These are phyloP conservation scores for Emmonsia crescens DNA, from an alignment of 2,329 filamentous ascomycete species.

Conservation along the genomic window DNA sequence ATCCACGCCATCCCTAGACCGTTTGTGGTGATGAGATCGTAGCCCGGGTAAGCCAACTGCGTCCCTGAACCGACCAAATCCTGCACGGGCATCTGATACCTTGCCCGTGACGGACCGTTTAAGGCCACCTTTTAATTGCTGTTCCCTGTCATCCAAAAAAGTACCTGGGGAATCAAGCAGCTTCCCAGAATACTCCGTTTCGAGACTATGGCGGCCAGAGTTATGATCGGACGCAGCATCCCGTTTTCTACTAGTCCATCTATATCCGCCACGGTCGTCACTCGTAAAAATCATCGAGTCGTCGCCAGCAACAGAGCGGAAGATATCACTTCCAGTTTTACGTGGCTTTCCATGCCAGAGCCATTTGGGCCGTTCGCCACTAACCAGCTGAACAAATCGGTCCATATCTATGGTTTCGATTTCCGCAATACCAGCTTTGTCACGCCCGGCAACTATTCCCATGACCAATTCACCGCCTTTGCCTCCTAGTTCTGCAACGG, in stretches of 20 bases:
- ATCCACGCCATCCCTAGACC: slow-evolving; percentile 26
- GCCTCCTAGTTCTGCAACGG: slow-evolving; percentile 82
- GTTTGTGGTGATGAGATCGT: slow-evolving; percentile 32
- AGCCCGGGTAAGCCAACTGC: slow-evolving; percentile 51
- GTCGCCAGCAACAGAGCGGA: slow-evolving; percentile 23
- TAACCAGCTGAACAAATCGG: slow-evolving; percentile 63
- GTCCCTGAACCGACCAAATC: slow-evolving; percentile 75
- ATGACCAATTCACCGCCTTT: slow-evolving; percentile 91
- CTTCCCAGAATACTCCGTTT: slow-evolving; percentile 23
- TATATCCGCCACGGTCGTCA: slow-evolving; percentile 36
- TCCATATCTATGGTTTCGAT: slow-evolving; percentile 88
- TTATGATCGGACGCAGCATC: slow-evolving; percentile 31
- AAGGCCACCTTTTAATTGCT: slow-evolving; percentile 49
- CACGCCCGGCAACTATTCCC: slow-evolving; percentile 79
- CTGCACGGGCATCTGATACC: slow-evolving; percentile 69
- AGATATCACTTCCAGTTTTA: slow-evolving; percentile 40
- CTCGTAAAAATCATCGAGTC: slow-evolving; percentile 35
- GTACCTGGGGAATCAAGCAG: slow-evolving; percentile 18
- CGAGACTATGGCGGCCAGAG: slow-evolving; percentile 20
- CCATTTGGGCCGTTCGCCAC: slow-evolving; percentile 81
- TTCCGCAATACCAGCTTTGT: slow-evolving; percentile 82
- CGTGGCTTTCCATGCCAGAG: slow-evolving; percentile 85
- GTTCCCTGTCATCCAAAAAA: slow-evolving; percentile 30
- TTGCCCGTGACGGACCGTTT: slow-evolving; percentile 72
- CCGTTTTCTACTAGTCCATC: slow-evolving; percentile 33